Evolutionary conservation across 768 basidiomycete genomes (phyloP), one percentile per base, ranked within the genome.

Genomic region (Agaricus blazei): DNA sequence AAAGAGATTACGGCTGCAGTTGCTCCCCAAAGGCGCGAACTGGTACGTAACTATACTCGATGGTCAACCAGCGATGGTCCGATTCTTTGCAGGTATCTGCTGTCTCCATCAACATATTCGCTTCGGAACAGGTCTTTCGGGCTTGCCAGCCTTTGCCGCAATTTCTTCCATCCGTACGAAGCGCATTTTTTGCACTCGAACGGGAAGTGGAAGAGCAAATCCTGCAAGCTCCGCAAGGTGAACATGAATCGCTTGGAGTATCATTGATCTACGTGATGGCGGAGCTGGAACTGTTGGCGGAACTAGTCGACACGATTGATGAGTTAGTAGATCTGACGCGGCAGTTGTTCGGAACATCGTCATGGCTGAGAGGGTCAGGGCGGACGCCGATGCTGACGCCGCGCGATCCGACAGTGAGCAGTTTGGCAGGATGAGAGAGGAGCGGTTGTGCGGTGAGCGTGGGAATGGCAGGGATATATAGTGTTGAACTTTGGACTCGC

Each of bases 81-180:
- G 24, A 29, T 24, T 46, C 14, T 29, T 5, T 24, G 26, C 23
- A 66, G 65, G 62, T 79, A 56, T 80, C 77, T 1, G 72, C 73
- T 59, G 64, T 79, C 7, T 79, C 75, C 62, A 65, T 80, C 49
- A 68, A 70, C 2, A 65, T 80, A n/a, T 80, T 76, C 54, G 76
- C 76, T 2, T 73, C 72, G 55, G 77, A 80, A 57, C 73, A 78
- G 31, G 76, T 74, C 3, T 79, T 80, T 63, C 64, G 70, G 3
- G 72, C 72, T 4, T 70, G 74, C 28, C 75, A 76, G 54, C 72
- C 76, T 11, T 67, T 80, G 15, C 78, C 79, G 0, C 78, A 80
- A 54, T 79, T 78, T 56, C 67, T 80, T 7, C 79, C 79, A 3
- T 79, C 76, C 3, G 64, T 73, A 5, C 66, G 73, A 8, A 67